A percentile compares a stretch with the other conserved stretches of the same genome.
phyloP scores from a whole-genome alignment of 441 rosid genomes.

The Mallotus japonicus region DNA sequence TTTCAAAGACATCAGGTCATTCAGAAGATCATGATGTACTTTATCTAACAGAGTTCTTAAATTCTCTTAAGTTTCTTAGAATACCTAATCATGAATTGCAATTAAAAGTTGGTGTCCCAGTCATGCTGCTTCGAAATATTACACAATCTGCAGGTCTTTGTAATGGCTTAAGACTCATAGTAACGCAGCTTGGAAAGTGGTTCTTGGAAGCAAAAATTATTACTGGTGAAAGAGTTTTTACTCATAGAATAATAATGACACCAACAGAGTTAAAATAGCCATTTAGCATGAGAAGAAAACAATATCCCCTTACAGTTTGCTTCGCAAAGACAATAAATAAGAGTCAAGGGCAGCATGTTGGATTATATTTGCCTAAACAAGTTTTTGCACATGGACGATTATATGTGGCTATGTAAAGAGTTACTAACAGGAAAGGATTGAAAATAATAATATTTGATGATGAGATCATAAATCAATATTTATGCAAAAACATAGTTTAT shows the following conservation, averaged over 20 bases:
- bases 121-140: background rate
- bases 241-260: background rate
- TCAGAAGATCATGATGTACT: background rate
- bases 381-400: background rate
- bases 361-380: background rate
- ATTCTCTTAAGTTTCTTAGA: background rate
- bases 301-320: background rate
- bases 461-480: background rate
- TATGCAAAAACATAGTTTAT: too few relatives aligned
- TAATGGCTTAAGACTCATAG: background rate
- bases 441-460: background rate
- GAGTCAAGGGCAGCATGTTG: background rate
- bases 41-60: background rate
- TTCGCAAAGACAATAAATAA: conserved; percentile 5
- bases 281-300: background rate
- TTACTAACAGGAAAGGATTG: background rate
- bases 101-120: background rate
- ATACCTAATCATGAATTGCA: background rate
- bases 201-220: background rate
- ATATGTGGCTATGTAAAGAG: background rate
- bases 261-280: background rate
- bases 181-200: background rate
- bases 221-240: background rate
- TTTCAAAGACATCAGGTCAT: background rate
- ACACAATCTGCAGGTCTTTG: background rate